Evolutionary conservation across 352 stramenopile genomes (phyloP).

Genomic region (Thalassiosira exigua): DNA sequence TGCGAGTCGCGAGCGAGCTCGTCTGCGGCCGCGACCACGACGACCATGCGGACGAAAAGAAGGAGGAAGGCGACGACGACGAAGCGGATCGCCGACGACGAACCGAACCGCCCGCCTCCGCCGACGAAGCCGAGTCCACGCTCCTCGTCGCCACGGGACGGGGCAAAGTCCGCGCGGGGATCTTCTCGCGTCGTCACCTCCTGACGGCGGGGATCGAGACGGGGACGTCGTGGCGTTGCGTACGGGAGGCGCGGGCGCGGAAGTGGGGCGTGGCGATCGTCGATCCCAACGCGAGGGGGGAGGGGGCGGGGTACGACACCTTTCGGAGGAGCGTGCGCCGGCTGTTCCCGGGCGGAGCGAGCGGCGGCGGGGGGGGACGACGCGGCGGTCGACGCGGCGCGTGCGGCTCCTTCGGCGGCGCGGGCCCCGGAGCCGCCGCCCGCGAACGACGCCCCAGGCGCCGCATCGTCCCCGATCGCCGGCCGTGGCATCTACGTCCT

Average conservation of each 20-base stretch:
- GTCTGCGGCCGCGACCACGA: constrained; percentile 4
- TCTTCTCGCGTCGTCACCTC: constrained; percentile 76
- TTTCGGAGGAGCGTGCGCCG: constrained; percentile 64
- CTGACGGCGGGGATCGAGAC: constrained; percentile 70
- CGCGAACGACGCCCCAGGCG: background rate
- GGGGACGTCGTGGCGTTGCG: constrained; percentile 68
- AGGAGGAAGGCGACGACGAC: constrained; percentile 1
- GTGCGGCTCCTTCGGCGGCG: background rate
- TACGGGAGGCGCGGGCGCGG: constrained; percentile 61
- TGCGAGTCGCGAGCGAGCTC: constrained; percentile 7
- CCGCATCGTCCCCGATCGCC: background rate
- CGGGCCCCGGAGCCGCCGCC: background rate
- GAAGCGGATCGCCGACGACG: background rate
- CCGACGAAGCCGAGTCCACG: constrained; percentile 18
- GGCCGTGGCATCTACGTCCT: constrained; percentile 64
- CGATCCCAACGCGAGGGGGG: constrained; percentile 76
- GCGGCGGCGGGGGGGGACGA: background rate
- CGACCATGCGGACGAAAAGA: constrained; percentile 19
- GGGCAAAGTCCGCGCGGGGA: constrained; percentile 76
- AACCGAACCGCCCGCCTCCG: background rate
- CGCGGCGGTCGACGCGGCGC: background rate
- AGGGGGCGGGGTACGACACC: constrained; percentile 60
- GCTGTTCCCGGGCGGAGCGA: constrained; percentile 49
- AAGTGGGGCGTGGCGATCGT: constrained; percentile 71
- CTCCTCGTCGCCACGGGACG: constrained; percentile 73